A percentile compares a stretch with the other conserved stretches of the same genome.
These are phyloP conservation scores for Sporothrix euskadiensis DNA, from an alignment of 2,329 filamentous ascomycete species.

Conservation along the genomic window DNA sequence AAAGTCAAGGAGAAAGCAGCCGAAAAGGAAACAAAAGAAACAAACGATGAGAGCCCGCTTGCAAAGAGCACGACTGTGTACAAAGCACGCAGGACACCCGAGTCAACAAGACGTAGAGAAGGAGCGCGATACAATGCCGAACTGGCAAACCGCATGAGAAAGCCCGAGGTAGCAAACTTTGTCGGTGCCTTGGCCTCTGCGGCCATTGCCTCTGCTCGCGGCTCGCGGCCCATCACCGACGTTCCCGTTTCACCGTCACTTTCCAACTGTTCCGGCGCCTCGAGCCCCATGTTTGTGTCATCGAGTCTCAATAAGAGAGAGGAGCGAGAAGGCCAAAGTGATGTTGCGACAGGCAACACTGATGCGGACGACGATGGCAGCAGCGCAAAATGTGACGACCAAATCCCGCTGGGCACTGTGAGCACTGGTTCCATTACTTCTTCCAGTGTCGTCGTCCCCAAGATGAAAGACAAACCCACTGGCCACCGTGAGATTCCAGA, in stretches of 20 bases:
- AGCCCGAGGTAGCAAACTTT: neutral
- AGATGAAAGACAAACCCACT: neutral
- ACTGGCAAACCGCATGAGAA: neutral
- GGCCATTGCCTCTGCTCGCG: neutral
- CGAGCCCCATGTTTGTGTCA: neutral
- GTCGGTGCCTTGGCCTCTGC: neutral
- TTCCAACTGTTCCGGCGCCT: neutral
- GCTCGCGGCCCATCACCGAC: neutral
- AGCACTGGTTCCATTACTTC: neutral
- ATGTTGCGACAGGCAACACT: neutral
- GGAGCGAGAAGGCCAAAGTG: neutral
- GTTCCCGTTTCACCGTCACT: neutral
- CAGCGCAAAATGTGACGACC: neutral
- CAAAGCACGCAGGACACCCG: neutral
- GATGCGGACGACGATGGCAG: neutral
- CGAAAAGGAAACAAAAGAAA: neutral
- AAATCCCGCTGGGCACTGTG: neutral
- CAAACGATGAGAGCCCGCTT: neutral
- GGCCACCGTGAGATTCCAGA: neutral
- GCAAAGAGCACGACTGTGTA: neutral
- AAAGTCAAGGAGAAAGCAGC: neutral
- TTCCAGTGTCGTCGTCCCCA: neutral
- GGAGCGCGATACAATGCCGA: neutral
- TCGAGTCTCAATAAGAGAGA: neutral
- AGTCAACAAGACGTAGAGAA: neutral